Percentiles rank a stretch among this genome's conserved stretches.
These are phyloP conservation scores for Globisporangium camurandrum DNA, from an alignment of 352 stramenopile genomes.

Conservation along the genomic window DNA sequence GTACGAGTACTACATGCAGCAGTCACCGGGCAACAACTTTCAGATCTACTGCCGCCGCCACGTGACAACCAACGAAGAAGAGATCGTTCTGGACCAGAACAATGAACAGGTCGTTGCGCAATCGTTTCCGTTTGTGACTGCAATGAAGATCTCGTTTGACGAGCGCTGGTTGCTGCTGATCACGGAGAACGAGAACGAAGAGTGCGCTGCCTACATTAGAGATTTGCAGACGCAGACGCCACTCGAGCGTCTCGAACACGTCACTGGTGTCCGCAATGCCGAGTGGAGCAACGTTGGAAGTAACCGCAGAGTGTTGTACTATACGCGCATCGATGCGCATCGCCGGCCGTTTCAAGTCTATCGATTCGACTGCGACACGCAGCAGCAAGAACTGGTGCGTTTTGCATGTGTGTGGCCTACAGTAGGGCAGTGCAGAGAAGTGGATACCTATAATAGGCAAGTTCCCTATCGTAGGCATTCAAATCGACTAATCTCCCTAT, in stretches of 20 bases:
- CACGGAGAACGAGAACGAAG: slow-evolving; percentile 62
- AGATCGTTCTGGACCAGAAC: slow-evolving; percentile 79
- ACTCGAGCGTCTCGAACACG: slow-evolving; percentile 25
- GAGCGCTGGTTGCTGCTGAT: slow-evolving; percentile 52
- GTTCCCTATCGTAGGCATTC: no score
- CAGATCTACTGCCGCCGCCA: slow-evolving; percentile 67
- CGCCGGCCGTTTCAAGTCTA: slow-evolving; percentile 58
- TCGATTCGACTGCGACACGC: slow-evolving; percentile 41
- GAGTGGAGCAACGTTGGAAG: slow-evolving; percentile 46
- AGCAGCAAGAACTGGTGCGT: slow-evolving; percentile 41
- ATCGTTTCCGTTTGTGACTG: slow-evolving; percentile 56
- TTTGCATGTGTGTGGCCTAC: no score
- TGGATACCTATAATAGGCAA: no score
- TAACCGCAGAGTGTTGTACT: slow-evolving; percentile 52
- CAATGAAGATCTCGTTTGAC: slow-evolving; percentile 75
- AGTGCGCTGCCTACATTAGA: slow-evolving; percentile 41
- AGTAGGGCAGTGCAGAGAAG: no score
- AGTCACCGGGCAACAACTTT: slow-evolving; percentile 59
- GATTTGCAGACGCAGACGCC: slow-evolving; percentile 23
- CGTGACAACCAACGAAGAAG: slow-evolving; percentile 18
- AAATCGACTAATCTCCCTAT: no score
- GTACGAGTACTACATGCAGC: slow-evolving; percentile 70
- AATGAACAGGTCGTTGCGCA: slow-evolving; percentile 26
- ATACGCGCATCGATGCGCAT: slow-evolving; percentile 59
- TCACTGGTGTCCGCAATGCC: slow-evolving; percentile 55